Percentiles rank a stretch among this genome's conserved stretches.
These are phyloP conservation scores for Sporodiniella umbellata DNA, from an alignment of 371 early-diverging fungal genomes.

Conservation along the genomic window DNA sequence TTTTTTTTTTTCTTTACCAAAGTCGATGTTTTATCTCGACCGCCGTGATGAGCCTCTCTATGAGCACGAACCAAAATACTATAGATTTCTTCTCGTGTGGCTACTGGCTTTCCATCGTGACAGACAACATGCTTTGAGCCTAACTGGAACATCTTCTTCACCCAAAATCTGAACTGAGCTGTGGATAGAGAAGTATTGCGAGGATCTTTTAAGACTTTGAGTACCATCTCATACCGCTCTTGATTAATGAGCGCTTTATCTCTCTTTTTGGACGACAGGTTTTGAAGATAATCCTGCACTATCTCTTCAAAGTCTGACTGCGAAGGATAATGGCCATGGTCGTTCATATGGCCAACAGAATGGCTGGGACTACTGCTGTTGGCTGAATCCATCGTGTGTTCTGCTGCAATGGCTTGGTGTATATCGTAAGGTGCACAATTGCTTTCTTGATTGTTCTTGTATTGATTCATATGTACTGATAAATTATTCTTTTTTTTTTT, in stretches of 20 bases:
- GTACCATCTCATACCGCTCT: conserved; percentile 50
- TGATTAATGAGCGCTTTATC: conserved; percentile 60
- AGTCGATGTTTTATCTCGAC: conserved; percentile 62
- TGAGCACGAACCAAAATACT: conserved; percentile 57
- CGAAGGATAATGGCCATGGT: conserved; percentile 40
- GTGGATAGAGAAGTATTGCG: conserved; percentile 59
- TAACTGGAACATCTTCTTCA: conserved; percentile 65
- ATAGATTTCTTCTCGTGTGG: conserved; percentile 59
- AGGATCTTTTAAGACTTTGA: conserved; percentile 55
- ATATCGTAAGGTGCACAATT: no score
- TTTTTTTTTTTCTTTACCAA: no score
- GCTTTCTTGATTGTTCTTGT: no score
- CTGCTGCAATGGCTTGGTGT: no score
- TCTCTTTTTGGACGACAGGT: conserved; percentile 57
- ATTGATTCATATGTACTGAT: no score
- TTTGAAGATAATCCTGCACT: conserved; percentile 51
- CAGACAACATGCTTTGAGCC: conserved; percentile 43
- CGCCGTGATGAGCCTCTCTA: conserved; percentile 59
- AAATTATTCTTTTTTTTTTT: no score
- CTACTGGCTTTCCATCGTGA: conserved; percentile 57
- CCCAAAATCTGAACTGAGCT: conserved; percentile 66
- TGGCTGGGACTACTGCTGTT: not conserved
- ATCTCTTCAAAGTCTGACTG: conserved; percentile 38
- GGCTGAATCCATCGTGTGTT: no score
- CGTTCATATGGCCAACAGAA: conserved; percentile 15